Evolutionary conservation across 805 yeast genomes (phyloP), one percentile per base, ranked within the genome.

Genomic region (Cyberlindnera subsufficiens): DNA sequence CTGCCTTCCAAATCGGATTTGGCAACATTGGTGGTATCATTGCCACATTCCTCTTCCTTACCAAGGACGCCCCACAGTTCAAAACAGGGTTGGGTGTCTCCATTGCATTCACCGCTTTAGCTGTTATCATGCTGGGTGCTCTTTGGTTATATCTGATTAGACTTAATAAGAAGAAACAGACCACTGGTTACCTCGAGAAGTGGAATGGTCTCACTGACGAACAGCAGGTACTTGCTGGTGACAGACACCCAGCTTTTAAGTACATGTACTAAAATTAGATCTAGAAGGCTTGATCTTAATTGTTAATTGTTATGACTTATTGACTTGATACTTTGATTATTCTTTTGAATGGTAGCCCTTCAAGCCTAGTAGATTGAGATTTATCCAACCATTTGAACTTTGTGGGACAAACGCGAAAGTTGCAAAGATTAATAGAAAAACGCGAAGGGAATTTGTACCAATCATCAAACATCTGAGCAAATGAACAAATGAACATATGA

Each of bases 231-330:
- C 57, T 62, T 32, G 58, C 61, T 38, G 69, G 70, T 55, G 72
- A 66, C 43, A 46, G 51, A 38, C 69, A 69, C 50, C 78, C 78
- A 22, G 63, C 66, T 32, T 71, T 72, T 52, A 66, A 60, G 54
- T 74, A 74, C 59, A 54, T 72, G 61, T 72, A 72, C 53, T 73
- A 56, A 42, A 4, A 22, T 11, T 22, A 22, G 27, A 22, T 22
- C 27, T 22, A 22, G 27, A 22, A 22, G 11, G 11, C 27, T 22
- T 22, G 27, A 22, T 22, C 27, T 22, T 22, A 22, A 22, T 22
- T 22, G 6, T 22, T 22, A 22, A 22, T 22, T 22, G 27, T 22
- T 22, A 22, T 22, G 27, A 22, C 27, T 22, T 22, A 22, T 22
- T 22, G 27, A 22, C 27, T 22, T 22, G 27, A 22, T 22, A 22